Base-by-base conservation (phyloP, 805 yeast species). In the Metschnikowia shivogae region DNA sequence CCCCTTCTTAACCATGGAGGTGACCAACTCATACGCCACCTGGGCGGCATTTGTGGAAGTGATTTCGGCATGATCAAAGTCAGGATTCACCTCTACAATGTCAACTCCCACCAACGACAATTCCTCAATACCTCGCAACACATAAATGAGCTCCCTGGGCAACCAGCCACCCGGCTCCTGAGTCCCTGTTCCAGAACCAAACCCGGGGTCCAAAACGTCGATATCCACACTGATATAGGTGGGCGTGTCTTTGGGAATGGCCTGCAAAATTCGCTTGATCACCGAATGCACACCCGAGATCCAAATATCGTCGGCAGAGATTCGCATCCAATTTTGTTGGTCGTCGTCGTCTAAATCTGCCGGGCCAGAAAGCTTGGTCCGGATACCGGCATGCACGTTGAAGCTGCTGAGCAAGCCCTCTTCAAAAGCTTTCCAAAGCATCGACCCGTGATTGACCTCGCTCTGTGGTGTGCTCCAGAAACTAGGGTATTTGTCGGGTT, bases 221-320 rank as follows among this genome's bases (percentile, higher is more conserved):
- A 86, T 82, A 61, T 86, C 95, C n/a, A 87, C 84, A 17, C 88
- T 81, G 34, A 87, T 67, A 56, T 84, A 87, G 0, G 86, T 86
- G 9, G 93, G 92, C 8, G 73, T 70, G 44, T 79, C 76, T n/a
- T 61, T 60, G 0, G 88, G 86, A 30, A 86, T 76, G 31, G 80
- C 68, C 3, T 68, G 61, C 53, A 76, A 62, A 42, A 85, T 80
- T 40, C 65, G 66, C n/a, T 70, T 56, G 22, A 81, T 72, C 14
- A 86, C 83, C 32, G 58, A 58, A 3, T 85, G 83, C 1, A 77
- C 74, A 3, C 92, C 93, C 36, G 80, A 67, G 11, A 76, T 59
- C 79, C 88, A 81, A 33, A 86, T 78, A 47, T 85, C 93, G 59
- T 86, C 93, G 1, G 89, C 81, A 39, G 78, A 73, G 38, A 85